A percentile compares a stretch with the other conserved stretches of the same genome.
phyloP scores from a whole-genome alignment of 1,284 basidiomycete species.

The Porogramme epimiltina region DNA sequence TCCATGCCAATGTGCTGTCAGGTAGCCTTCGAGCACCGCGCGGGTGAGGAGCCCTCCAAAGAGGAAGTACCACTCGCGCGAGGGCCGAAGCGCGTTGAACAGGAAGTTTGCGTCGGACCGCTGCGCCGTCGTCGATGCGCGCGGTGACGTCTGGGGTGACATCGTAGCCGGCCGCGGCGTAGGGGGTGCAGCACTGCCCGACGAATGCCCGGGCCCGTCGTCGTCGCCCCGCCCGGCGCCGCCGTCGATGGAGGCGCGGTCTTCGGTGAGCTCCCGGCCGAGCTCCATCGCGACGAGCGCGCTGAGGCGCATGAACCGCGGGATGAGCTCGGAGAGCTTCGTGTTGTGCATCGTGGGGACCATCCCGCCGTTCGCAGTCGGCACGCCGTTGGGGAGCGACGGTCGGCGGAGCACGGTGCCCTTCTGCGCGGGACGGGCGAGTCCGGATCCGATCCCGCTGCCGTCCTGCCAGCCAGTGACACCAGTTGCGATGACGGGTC shows the following conservation, averaged over 20 bases:
- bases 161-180: conserved; percentile 14
- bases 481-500: conserved; percentile 42
- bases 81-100: conserved; percentile 59
- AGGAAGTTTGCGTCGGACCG: conserved; percentile 34
- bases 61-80: conserved; percentile 79
- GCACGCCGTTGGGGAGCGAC: conserved; percentile 24
- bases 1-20: conserved; percentile 78
- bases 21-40: conserved; percentile 79
- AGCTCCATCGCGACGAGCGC: conserved; percentile 76
- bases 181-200: conserved; percentile 4
- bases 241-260: conserved; percentile 34
- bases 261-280: conserved; percentile 54
- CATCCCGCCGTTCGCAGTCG: conserved; percentile 18
- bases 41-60: conserved; percentile 75
- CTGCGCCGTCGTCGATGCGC: conserved; percentile 18
- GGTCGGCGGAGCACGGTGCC: conserved; percentile 59
- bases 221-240: conserved; percentile 34
- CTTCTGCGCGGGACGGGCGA: conserved; percentile 51
- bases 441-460: conserved; percentile 67
- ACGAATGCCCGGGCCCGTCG: conserved; percentile 9
- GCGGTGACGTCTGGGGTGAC: conserved; percentile 29
- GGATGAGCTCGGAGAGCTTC: conserved; percentile 67
- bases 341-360: conserved; percentile 51
- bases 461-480: conserved; percentile 73
- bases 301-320: conserved; percentile 71